Evolutionary conservation across 129 eudicot species (phyloP).

Genomic region (Centaurea solstitialis): DNA sequence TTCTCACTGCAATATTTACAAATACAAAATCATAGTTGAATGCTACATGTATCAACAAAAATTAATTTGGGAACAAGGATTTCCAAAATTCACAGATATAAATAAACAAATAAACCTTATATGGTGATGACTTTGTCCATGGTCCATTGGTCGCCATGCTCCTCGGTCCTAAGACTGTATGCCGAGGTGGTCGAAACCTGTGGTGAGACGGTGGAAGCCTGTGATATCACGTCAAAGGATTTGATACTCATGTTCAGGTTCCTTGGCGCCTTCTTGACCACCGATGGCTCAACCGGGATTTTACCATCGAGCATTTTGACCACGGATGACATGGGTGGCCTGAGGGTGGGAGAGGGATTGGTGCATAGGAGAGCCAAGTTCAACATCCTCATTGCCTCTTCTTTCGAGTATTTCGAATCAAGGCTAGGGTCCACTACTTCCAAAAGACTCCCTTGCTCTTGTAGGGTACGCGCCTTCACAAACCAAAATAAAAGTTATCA

Average conservation of each 20-base stretch:
- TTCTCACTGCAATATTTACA: background rate
- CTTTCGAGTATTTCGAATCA: constrained; percentile 15
- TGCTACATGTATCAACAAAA: background rate
- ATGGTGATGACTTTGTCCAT: constrained; percentile 42
- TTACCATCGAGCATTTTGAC: constrained; percentile 65
- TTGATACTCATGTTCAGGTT: constrained; percentile 35
- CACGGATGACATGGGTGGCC: background rate
- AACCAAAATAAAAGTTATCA: constrained; percentile 11
- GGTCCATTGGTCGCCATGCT: constrained; percentile 46
- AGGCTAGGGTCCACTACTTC: constrained; percentile 61
- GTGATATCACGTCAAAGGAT: constrained; percentile 33
- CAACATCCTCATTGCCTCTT: constrained; percentile 1
- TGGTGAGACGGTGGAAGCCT: constrained; percentile 40
- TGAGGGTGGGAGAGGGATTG: background rate
- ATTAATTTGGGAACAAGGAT: background rate
- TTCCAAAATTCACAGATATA: background rate
- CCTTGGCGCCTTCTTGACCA: constrained; percentile 19
- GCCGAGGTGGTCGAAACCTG: constrained; percentile 23
- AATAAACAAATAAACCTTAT: background rate
- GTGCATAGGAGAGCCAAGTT: background rate
- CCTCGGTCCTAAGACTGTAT: constrained; percentile 25
- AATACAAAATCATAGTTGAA: background rate
- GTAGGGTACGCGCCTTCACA: constrained; percentile 19
- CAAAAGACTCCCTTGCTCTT: constrained; percentile 61
- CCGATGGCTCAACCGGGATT: constrained; percentile 45